Base-by-base conservation (phyloP, 768 basidiomycete species). In the Cystobasidium ongulense region DNA sequence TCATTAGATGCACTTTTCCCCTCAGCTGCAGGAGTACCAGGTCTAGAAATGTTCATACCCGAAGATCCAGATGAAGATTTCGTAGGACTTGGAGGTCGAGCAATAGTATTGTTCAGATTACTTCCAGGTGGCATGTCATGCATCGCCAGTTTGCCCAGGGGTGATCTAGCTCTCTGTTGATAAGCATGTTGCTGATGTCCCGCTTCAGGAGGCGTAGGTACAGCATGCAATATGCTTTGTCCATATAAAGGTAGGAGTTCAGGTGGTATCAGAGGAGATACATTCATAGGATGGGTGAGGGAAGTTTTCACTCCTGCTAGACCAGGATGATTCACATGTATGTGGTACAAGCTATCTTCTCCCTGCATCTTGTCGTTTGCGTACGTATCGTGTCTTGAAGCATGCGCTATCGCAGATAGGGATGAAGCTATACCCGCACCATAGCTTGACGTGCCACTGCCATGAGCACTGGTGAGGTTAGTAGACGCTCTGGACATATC, bases 261-360 rank as follows among this genome's bases (percentile, higher is more conserved):
- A 53, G 54, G 41, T 27, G 74, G 74, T 2, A 75, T 39, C 5
- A 75, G 29, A 38, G 64, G 62, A 1, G 61, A 64, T 17, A 75
- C 63, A 53, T 73, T 75, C 61, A 75, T 65, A 23, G 75, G 75
- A 39, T 75, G 75, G 17, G 70, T 71, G 50, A 46, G 50, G 31
- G 70, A 73, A 23, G 75, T 75, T 50, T 75, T 75, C 39, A 75
- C 73, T 74, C 72, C 72, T 21, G 41, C 50, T 17, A 71, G 52
- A 39, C 25, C 33, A 1, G 68, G 68, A 43, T 71, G 68, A 39
- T 27, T 29, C 4, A 27, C n/a, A 29, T 71, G 25, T 5, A 59
- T 59, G 33, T 59, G 33, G 33, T 59, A 59, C 11, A 35, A 27
- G 33, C 15, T 31, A 15, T 59, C 57, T 29, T 27, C 33, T 13